Percentiles rank a stretch among this genome's conserved stretches.
Conservation (phyloP, 371 early-diverging fungal genomes). For the Mortierella sp. region DNA sequence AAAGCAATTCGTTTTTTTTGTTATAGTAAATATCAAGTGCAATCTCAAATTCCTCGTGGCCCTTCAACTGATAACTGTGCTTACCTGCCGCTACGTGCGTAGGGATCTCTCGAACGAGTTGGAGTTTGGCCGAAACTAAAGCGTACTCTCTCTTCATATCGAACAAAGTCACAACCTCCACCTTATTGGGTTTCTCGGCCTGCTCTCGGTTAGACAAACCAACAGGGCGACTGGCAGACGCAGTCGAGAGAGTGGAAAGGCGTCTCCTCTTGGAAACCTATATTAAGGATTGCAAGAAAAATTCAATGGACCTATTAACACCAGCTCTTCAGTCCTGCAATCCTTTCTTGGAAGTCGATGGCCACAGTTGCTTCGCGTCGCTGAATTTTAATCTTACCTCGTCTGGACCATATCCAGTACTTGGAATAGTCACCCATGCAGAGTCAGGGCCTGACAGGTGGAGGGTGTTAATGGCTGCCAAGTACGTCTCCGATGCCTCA, state of each 20-base stretch:
- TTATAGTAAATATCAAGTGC: neutral
- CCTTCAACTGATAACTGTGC: neutral
- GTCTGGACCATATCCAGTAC: neutral
- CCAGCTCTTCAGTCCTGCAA: neutral
- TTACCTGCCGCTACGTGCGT: conserved; percentile 25
- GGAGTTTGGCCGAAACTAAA: conserved; percentile 31
- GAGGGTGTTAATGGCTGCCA: conserved; percentile 47
- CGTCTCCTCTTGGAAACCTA: conserved; percentile 8
- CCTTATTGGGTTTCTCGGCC: neutral
- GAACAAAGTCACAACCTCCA: conserved; percentile 25
- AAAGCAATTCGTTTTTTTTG: neutral
- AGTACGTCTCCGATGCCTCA: conserved; percentile 25
- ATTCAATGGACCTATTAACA: neutral
- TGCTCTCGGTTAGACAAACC: neutral
- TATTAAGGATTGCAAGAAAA: neutral
- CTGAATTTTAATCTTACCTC: conserved; percentile 20
- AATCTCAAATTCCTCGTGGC: too few species aligned
- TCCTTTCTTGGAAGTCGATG: neutral
- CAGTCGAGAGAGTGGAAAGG: neutral
- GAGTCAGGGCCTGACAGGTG: conserved; percentile 29
- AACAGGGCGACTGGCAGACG: neutral
- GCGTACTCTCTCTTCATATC: conserved; percentile 41
- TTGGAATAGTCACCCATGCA: conserved; percentile 33
- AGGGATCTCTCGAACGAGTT: conserved; percentile 29
- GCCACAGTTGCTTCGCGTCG: neutral